Evolutionary conservation across 805 yeast species (phyloP), one percentile per base, ranked within the genome.

Genomic region (Yamadazyma insecticola): DNA sequence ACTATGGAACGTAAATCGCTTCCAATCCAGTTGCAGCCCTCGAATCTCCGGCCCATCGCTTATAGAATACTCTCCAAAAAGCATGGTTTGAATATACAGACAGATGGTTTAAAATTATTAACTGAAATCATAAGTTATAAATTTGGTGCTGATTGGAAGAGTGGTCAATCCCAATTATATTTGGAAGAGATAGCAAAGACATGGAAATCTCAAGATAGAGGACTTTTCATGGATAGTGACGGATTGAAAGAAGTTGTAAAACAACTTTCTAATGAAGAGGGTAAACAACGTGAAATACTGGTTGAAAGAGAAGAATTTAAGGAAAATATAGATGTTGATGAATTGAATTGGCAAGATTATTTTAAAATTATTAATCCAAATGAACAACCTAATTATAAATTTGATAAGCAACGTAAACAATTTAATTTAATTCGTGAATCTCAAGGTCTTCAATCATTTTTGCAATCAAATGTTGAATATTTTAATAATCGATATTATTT

Each of bases 171-270:
- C 1, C 83, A 79, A 45, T 53, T 62, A 31, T 72, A 78, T 43
- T 51, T 90, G 15, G 97, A 92, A 48, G 80, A 78, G 6, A 70
- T 90, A 12, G 96, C 94, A 3, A 65, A 72, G 22, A 45, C 74
- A 3, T 90, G 97, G 97, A 88, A 87, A 47, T 83, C 76, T 28
- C 95, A 88, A 48, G 95, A 86, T 34, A 66, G 90, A 26, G 96
- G 96, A 0, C 48, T 88, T 6, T 90, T 90, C 44, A 66, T 90
- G 2, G 96, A 87, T 47, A 87, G 89, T 3, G 75, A 70, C 3
- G 81, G 85, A 3, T 67, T 88, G 11, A 54, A 59, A 1, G 73
- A 71, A 22, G 78, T 90, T 2, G 63, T 89, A 11, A 69, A 69
- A 29, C 95, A 88, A 42, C 36, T 63, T 36, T 46, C 40, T 22